These are phyloP conservation scores for Capsicum chinense DNA, from an alignment of 257 asterid genomes.

Conservation along the genomic window DNA sequence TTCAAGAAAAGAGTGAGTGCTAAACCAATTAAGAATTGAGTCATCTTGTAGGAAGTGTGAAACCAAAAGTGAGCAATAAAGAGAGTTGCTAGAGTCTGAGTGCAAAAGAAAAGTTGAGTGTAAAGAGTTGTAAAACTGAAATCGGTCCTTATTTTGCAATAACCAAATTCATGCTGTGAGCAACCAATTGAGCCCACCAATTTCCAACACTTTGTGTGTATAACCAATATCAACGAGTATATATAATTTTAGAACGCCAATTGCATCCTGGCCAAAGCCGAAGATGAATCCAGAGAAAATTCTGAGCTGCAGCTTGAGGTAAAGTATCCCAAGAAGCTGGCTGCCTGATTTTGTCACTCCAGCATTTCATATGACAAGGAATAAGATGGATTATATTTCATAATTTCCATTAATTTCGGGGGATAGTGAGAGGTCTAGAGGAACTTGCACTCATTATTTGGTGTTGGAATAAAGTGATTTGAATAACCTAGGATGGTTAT, in stretches of 20 bases:
- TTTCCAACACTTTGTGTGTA: background rate
- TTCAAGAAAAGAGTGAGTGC: too few species aligned
- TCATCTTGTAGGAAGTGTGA: too few species aligned
- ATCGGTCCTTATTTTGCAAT: background rate
- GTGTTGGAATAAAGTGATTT: background rate
- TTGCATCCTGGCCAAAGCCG: slow-evolving; percentile 20
- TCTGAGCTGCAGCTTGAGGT: slow-evolving; percentile 21
- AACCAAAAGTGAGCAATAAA: too few species aligned
- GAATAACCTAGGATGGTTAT: background rate
- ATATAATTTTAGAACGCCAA: too few species aligned
- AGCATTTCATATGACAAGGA: background rate
- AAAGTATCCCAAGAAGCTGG: background rate
- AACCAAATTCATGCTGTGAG: background rate
- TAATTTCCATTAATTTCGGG: background rate
- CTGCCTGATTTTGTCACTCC: background rate
- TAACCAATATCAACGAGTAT: background rate
- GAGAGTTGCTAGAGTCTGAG: too few species aligned
- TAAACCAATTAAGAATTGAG: too few species aligned
- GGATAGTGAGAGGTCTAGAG: background rate
- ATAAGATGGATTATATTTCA: background rate
- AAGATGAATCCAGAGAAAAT: slow-evolving; percentile 3
- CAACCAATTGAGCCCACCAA: background rate
- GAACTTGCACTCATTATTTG: background rate
- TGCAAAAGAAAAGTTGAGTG: background rate
- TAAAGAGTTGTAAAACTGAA: background rate